Evolutionary conservation across 192 early-diverging fungal species (phyloP), one percentile per base, ranked within the genome.

Genomic region (Gonapodya prolifera): DNA sequence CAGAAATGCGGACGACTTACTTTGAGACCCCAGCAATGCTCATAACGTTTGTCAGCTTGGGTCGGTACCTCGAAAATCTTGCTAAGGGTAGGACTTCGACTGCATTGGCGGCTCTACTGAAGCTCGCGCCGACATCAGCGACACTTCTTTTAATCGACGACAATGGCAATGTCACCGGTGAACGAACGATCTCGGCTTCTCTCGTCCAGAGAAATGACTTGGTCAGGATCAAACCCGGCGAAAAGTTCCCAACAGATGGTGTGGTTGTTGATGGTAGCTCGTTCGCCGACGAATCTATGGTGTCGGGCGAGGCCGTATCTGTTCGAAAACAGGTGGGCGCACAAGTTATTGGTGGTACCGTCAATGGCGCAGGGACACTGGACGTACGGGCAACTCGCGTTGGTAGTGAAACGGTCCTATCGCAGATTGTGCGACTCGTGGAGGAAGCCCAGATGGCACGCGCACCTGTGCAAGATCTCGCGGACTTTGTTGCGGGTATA

Each of bases 1-100:
- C 45, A 16, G 8, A 8, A 23, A 61, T 16, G 23, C 45, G 8
- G 8, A 61, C 45, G 8, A 83, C 83, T 33, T 97, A 97, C 82
- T 99, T 96, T 79, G 97, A 99, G 80, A 97, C 97, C 0, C 89
- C 91, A 1, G 89, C 91, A 28, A 95, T 93, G 88, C 83, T 99
- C 80, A 93, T 99, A 34, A 91, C 93, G 0, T 98, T 99, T 87
- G 91, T 99, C 69, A 89, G 91, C 1, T 83, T 99, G 69, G 97
- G 97, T 0, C 85, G 96, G 18, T 73, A 73, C 31, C 31, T 76
- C 13, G 96, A 98, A 80, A 98, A 97, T 83, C 75, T 92, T 79
- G 96, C 97, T 78, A 99, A 98, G 83, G 95, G 93, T 23, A 92
- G 94, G 78, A 95, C 96, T 16, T 95, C 94, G 0, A 86, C 87